These are phyloP conservation scores for Phytopythium cucurbitacearum DNA, from an alignment of 352 stramenopile genomes.

Conservation along the genomic window DNA sequence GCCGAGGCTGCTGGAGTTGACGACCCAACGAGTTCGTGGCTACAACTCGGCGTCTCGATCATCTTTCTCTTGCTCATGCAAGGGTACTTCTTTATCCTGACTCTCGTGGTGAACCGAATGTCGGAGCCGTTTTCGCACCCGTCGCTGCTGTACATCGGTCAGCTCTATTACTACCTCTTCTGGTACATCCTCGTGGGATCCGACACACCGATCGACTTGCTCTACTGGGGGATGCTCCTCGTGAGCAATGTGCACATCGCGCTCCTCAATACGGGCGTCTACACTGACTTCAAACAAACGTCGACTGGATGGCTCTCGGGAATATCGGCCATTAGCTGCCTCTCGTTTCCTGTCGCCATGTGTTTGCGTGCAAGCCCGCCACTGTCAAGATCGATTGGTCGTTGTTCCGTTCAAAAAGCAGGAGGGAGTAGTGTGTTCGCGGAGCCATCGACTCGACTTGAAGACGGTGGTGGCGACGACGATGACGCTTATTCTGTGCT, in stretches of 20 bases:
- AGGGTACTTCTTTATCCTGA: conserved; percentile 83
- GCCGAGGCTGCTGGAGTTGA: conserved; percentile 23
- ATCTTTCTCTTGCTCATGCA: conserved; percentile 81
- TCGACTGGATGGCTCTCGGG: conserved; percentile 47
- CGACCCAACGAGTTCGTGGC: conserved; percentile 31
- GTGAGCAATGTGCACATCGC: conserved; percentile 85
- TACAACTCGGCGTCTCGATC: conserved; percentile 74
- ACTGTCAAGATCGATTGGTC: too few species aligned
- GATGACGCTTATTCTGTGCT: background rate
- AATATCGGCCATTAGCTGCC: conserved; percentile 21
- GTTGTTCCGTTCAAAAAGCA: too few species aligned
- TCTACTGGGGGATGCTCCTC: conserved; percentile 83
- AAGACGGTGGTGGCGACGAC: background rate
- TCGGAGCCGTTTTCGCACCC: conserved; percentile 77
- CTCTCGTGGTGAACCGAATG: conserved; percentile 76
- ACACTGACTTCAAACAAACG: conserved; percentile 75
- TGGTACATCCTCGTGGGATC: conserved; percentile 85
- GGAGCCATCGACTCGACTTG: background rate
- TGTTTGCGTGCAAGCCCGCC: conserved; percentile 37
- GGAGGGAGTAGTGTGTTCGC: background rate
- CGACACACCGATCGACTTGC: conserved; percentile 70
- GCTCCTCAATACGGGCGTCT: conserved; percentile 84
- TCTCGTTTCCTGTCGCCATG: conserved; percentile 45
- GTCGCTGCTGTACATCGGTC: conserved; percentile 77
- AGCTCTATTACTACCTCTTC: conserved; percentile 87